Evolutionary conservation across 805 yeast genomes (phyloP).

Genomic region (Alloascoidea hylecoeti): DNA sequence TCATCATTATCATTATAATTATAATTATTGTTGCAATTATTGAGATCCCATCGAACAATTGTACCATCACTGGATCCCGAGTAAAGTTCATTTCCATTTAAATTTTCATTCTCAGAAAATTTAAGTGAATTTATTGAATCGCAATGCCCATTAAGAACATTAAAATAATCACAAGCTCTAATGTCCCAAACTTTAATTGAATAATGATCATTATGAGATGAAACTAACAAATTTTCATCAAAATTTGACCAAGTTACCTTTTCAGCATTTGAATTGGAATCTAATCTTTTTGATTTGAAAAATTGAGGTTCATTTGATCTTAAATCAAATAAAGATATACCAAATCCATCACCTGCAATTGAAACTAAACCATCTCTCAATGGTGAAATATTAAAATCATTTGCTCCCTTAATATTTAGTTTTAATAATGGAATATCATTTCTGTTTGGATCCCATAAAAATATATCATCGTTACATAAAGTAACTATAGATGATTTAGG

Average conservation of each 20-base stretch:
- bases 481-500: constrained; percentile 37
- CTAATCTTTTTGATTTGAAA: constrained; percentile 25
- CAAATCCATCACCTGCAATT: constrained; percentile 51
- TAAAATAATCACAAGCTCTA: constrained; percentile 38
- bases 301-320: constrained; percentile 32
- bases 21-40: constrained; percentile 5
- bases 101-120: constrained; percentile 44
- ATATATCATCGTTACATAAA: constrained; percentile 53
- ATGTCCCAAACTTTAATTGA: constrained; percentile 64
- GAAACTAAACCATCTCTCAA: constrained; percentile 39
- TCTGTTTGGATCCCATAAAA: constrained; percentile 61
- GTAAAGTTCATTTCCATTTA: constrained; percentile 28
- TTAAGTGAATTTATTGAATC: constrained; percentile 40
- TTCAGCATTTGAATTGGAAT: background rate
- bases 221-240: constrained; percentile 47
- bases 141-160: constrained; percentile 39
- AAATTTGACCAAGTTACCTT: constrained; percentile 47
- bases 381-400: constrained; percentile 32
- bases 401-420: constrained; percentile 33
- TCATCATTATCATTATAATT: no score
- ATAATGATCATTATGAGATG: constrained; percentile 39
- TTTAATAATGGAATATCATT: constrained; percentile 45
- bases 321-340: constrained; percentile 62
- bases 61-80: constrained; percentile 54
- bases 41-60: constrained; percentile 52